Base-by-base conservation (phyloP, 192 early-diverging fungal genomes). In the Gamsiella multidivaricata region DNA sequence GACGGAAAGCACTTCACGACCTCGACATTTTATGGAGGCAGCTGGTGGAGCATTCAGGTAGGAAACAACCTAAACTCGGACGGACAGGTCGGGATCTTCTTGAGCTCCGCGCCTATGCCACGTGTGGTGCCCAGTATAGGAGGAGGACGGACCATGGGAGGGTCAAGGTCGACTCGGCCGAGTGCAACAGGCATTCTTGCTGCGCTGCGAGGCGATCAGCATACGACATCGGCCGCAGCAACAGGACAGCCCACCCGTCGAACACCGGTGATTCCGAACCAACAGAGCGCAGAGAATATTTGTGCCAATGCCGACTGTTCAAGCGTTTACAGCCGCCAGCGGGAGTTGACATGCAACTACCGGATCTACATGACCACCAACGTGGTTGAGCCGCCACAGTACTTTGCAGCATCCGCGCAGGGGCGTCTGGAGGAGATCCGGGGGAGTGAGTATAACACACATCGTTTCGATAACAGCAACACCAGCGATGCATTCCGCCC, bases 1-100 rank as follows among this genome's bases (percentile, higher is more conserved):
- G 74, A 78, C 32, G 74, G 74, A 2, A 78, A 78, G 23, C 61
- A 78, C 31, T 78, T 78, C 26, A 78, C 74, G 25, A 69, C 46
- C 32, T 78, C 74, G 39, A 78, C 74, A 12, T 78, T 78, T 33
- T 78, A 78, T 53, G 74, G 65, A 0, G 74, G 74, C 8, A 78
- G 74, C 37, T 78, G 74, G 74, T 78, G 74, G 74, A 78, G 74
- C 26, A 78, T 78, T 37, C 74, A 78, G 32, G 74, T 78, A 2
- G 65, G 65, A 15, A 78, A 78, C 25, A 69, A 69, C 17, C 63
- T 78, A 2, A 78, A 68, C 36, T 29, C 53, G 37, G 57, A 63
- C 10, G 61, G 61, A 17, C 66, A 62, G 22, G 61, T 78, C 1
- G 74, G 74, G 5, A 60, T 78, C 5, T 78, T 69, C 43, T 52